Evolutionary conservation across 345 rosid species (phyloP), one percentile per base, ranked within the genome.

Genomic region (Gossypium arboreum): DNA sequence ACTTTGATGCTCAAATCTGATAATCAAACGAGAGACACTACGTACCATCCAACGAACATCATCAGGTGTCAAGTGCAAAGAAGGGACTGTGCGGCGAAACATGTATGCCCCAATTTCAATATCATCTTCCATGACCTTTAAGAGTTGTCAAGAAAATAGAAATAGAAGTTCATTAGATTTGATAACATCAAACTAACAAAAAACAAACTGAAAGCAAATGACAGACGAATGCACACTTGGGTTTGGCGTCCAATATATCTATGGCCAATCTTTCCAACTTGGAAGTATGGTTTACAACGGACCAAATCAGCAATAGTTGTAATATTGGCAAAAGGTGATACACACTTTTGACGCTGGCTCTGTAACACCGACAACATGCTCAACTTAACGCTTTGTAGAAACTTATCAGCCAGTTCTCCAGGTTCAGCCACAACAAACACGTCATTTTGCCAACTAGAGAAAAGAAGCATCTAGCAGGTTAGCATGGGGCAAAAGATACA

Each of bases 361-460:
- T 75, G 87, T 79, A 82, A 81, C 78, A 86, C 79, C 13, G 98
- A 86, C 71, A 90, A 78, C 79, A 90, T 84, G 84, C 94, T 93
- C 83, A 85, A 57, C 85, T 95, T 95, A 45, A 93, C 93, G 66
- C 86, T 88, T 72, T 82, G 98, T 24, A 95, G 88, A 81, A 95
- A 95, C 84, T 86, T 93, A 72, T 90, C 92, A 0, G 98, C 97
- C 47, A 87, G 92, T 73, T 89, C 99, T 76, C 99, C 99, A 73
- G 99, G 99, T 82, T 95, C 99, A 72, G 97, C 97, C 62, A 95
- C 98, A 77, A 93, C 99, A 84, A 93, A 91, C 17, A 95, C 99
- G 77, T 93, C 99, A 79, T 90, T 95, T 81, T 95, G 97, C 98
- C 98, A 95, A 79, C 97, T 91, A 69, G 41, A 84, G 78, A 73